Percentiles rank a stretch among this genome's conserved stretches.
Conservation (phyloP, 2,329 filamentous ascomycete species). For the Cordyceps militaris region DNA sequence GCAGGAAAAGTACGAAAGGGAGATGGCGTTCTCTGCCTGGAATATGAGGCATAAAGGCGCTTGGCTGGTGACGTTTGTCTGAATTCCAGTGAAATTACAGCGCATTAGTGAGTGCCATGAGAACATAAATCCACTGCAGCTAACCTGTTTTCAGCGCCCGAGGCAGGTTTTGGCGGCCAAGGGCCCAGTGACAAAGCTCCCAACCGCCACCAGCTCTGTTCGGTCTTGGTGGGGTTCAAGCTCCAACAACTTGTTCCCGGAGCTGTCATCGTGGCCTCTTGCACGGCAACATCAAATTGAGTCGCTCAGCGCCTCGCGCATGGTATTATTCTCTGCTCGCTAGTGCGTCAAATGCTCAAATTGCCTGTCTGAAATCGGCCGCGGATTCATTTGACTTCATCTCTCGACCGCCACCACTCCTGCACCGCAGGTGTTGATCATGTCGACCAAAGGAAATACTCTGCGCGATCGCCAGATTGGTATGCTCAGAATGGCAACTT, state of each 20-base stretch:
- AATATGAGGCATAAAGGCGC: slow-evolving; percentile 1
- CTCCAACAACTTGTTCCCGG: slow-evolving; percentile 8
- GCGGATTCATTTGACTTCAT: not conserved
- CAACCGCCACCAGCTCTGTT: not conserved
- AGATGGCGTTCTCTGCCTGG: not conserved
- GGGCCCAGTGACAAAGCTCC: not conserved
- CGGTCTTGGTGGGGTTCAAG: slow-evolving; percentile 9
- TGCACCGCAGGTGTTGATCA: slow-evolving; percentile 18
- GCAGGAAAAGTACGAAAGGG: slow-evolving; percentile 9
- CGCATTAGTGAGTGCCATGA: not conserved
- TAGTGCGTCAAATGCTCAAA: not conserved
- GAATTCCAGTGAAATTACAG: not conserved
- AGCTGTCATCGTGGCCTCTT: slow-evolving; percentile 13
- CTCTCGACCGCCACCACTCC: not conserved
- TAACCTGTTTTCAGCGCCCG: not conserved
- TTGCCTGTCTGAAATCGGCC: not conserved
- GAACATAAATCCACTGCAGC: not conserved
- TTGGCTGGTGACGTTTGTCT: not conserved
- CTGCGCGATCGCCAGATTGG: slow-evolving; percentile 46
- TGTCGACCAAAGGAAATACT: slow-evolving; percentile 40
- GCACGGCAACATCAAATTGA: slow-evolving; percentile 4
- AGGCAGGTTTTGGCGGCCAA: not conserved
- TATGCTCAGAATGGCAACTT: slow-evolving; percentile 19
- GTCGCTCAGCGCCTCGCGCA: slow-evolving; percentile 4
- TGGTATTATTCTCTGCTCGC: not conserved